Base-by-base conservation (phyloP, 768 basidiomycete species). In the Leccinum boreale region DNA sequence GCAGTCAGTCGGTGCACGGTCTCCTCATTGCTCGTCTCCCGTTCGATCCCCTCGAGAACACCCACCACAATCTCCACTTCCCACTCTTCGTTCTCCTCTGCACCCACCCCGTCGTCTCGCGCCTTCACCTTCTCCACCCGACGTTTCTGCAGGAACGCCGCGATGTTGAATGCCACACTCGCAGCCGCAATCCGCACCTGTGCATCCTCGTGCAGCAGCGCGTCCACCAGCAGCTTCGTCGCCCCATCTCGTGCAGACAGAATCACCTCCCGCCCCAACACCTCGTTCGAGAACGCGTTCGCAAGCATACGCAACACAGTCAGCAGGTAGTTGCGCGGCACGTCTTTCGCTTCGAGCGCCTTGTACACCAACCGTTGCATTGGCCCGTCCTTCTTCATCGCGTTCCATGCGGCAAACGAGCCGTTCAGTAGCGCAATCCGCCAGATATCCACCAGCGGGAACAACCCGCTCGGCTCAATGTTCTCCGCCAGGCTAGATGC, bases 1-100 rank as follows among this genome's bases (percentile, higher is more conserved):
- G 91, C 93, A 0, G 83, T 78, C 44, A 97, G 74, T 12, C 94
- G 89, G 70, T 97, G 90, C 1, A 94, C 92, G 90, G 92, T 85
- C 67, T 95, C 94, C 70, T 92, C 90, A 62, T 79, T 90, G 54
- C 76, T 73, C 60, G 75, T 80, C 74, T 96, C 93, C 61, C 81
- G 80, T 52, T 78, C 79, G 19, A 96, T 65, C 17, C 89, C 90
- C 70, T 93, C 91, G 0, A 94, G 69, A n/a, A 97, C 67, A 1
- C 90, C 95, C 65, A 87, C 90, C 2, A 86, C 77, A 31, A 96
- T 72, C 75, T 97, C 95, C 0, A 90, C 77, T 66, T 92, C 86
- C 91, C 92, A 95, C 55, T 94, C 94, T 19, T 81, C 90, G 54
- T 85, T 83, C 52, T 82, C 85, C 42, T 75, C 76, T 15, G 74